Conservation (phyloP, 768 basidiomycete species). For the Lactifluus piperatus region DNA sequence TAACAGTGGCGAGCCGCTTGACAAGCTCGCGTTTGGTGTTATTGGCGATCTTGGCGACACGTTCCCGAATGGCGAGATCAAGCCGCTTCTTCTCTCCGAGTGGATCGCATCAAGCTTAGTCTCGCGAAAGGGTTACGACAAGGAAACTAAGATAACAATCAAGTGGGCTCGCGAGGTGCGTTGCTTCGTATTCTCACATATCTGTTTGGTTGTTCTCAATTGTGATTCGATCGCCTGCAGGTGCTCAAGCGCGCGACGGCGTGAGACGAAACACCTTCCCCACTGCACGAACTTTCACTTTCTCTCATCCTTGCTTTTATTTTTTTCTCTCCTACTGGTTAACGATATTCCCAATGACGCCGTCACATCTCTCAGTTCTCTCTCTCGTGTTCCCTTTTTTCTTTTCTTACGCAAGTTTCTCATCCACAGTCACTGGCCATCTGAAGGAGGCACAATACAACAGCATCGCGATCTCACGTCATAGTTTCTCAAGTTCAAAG, state of each 20-base stretch:
- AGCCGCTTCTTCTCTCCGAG: slow-evolving; percentile 64
- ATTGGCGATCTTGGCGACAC: slow-evolving; percentile 89
- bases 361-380: slow-evolving; percentile 32
- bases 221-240: slow-evolving; percentile 29
- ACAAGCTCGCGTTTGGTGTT: slow-evolving; percentile 73
- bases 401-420: slow-evolving; percentile 1
- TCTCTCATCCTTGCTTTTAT: background rate
- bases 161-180: slow-evolving; percentile 91
- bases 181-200: slow-evolving; percentile 3
- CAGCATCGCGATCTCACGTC: slow-evolving; percentile 21
- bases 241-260: slow-evolving; percentile 70
- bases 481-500: slow-evolving; percentile 16
- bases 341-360: slow-evolving; percentile 21
- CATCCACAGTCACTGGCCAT: slow-evolving; percentile 36
- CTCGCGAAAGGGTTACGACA: slow-evolving; percentile 60
- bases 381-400: slow-evolving; percentile 4
- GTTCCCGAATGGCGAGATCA: slow-evolving; percentile 75
- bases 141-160: slow-evolving; percentile 80
- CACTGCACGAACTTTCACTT: background rate
- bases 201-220: background rate
- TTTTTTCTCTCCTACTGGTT: background rate
- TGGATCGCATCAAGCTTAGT: slow-evolving; percentile 75
- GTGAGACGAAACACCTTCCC: background rate
- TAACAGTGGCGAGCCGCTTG: slow-evolving; percentile 70
- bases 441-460: slow-evolving; percentile 61